A percentile compares a stretch with the other conserved stretches of the same genome.
Conservation (phyloP, 495 filamentous ascomycete genomes). For the Hypoxylon rickii region DNA sequence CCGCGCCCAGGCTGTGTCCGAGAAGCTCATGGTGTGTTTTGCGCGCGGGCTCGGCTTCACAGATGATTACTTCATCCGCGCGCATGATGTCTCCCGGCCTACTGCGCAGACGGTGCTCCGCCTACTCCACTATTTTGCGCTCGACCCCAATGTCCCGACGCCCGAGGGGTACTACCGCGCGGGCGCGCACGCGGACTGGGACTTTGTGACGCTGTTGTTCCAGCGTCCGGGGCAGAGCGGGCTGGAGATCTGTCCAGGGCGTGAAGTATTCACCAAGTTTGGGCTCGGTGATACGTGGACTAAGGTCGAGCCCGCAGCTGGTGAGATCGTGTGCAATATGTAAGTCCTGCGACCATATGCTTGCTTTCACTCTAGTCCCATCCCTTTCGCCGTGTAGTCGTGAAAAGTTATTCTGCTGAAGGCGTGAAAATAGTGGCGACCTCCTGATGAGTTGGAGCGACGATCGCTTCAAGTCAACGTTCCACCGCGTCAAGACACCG, state of each 20-base stretch:
- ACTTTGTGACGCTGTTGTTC: slow-evolving; percentile 67
- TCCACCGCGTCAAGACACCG: slow-evolving; percentile 66
- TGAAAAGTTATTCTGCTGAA: background rate
- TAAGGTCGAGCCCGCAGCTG: slow-evolving; percentile 59
- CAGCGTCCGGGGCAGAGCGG: slow-evolving; percentile 65
- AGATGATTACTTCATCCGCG: slow-evolving; percentile 60
- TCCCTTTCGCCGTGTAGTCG: background rate
- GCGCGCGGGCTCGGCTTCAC: slow-evolving; percentile 61
- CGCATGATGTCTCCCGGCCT: slow-evolving; percentile 53
- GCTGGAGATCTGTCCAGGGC: slow-evolving; percentile 68
- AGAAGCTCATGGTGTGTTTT: slow-evolving; percentile 63
- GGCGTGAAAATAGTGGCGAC: slow-evolving; percentile 49
- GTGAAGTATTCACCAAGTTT: slow-evolving; percentile 64
- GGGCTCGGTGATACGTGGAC: slow-evolving; percentile 65
- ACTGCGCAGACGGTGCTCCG: slow-evolving; percentile 62
- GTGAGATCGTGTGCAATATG: slow-evolving; percentile 70
- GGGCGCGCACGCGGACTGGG: slow-evolving; percentile 69
- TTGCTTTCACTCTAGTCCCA: background rate
- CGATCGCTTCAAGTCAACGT: slow-evolving; percentile 69
- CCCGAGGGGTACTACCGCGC: slow-evolving; percentile 62
- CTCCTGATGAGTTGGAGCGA: slow-evolving; percentile 72
- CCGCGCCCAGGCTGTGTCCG: slow-evolving; percentile 55
- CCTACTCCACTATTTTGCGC: slow-evolving; percentile 60
- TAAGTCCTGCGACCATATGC: slow-evolving; percentile 11
- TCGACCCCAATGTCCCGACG: slow-evolving; percentile 36